Conservation (phyloP, 2,329 filamentous ascomycete species). For the Cladophialophora immunda region DNA sequence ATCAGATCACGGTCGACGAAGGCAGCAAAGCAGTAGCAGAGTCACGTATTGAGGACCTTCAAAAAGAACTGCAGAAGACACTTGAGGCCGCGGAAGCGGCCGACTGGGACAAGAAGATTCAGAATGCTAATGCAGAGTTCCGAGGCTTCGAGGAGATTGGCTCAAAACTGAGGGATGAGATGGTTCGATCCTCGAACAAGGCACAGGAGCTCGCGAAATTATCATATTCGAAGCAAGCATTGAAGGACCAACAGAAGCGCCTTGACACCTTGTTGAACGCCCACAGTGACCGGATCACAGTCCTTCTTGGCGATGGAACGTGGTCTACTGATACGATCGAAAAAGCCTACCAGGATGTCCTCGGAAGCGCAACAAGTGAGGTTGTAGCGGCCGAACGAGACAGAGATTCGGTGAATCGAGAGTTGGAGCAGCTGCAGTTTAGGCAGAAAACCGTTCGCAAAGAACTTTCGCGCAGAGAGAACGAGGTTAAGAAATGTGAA, state of each 20-base stretch:
- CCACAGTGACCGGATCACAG: constrained; percentile 74
- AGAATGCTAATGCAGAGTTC: constrained; percentile 70
- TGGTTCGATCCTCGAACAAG: constrained; percentile 81
- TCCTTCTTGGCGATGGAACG: constrained; percentile 66
- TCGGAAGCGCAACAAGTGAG: constrained; percentile 61
- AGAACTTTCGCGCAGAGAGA: constrained; percentile 69
- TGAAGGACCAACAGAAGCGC: constrained; percentile 75
- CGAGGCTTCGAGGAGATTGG: constrained; percentile 75
- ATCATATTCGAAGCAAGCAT: constrained; percentile 81
- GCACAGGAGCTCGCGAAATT: constrained; percentile 85
- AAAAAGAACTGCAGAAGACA: constrained; percentile 67
- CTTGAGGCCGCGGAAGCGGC: constrained; percentile 70
- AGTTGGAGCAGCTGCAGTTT: constrained; percentile 79
- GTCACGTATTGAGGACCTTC: constrained; percentile 74
- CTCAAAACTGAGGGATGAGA: constrained; percentile 77
- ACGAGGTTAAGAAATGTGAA: constrained; percentile 70
- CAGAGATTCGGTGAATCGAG: constrained; percentile 74
- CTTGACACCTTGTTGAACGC: constrained; percentile 80
- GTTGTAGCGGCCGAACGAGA: constrained; percentile 68
- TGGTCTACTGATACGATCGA: constrained; percentile 79
- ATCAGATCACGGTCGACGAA: constrained; percentile 83
- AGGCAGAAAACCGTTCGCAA: constrained; percentile 72
- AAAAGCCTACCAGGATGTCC: constrained; percentile 69
- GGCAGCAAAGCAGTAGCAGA: constrained; percentile 81
- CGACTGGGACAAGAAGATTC: constrained; percentile 75